Base-by-base conservation (phyloP, 2,329 filamentous ascomycete genomes). In the Fusarium sp. region DNA sequence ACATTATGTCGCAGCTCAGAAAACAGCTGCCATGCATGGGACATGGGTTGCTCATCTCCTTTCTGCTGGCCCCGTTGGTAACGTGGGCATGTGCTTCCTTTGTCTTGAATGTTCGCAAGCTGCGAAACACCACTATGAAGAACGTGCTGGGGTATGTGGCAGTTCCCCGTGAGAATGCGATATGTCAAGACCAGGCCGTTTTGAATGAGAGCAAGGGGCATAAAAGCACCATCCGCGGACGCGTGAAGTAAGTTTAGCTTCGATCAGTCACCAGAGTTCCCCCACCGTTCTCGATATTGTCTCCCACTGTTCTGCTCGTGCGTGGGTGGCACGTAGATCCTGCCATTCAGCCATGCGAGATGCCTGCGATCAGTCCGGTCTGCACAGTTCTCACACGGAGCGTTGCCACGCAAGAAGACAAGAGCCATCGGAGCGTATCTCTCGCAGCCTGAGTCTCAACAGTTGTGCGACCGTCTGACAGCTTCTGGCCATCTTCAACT, bases 11-110 rank as follows among this genome's bases (percentile, higher is more conserved):
- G 11, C 18, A 8, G 32, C 7, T 53, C n/a, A 21, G 23, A 11
- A 25, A 13, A 13, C 1, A 15, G 16, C 30, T 15, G 13, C 6
- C 2, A 33, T 15, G 13, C 15, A 6, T 13, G 5, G n/a, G 12
- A n/a, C 6, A 8, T 6, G 12, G 30, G 1, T 23, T 13, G 2
- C 13, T 33, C n/a, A 33, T 50, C 13, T 2, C 32, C 11, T 23
- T 3, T 50, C 30, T 33, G 13, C 30, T 19, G n/a, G n/a, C 15
- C 23, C 18, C 47, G 16, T 15, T 33, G 16, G 13, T 19, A 7
- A 19, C 9, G n/a, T 2, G 16, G 11, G 2, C 6, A n/a, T 5
- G 15, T 11, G 30, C n/a, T 8, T 9, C 19, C 19, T 4, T 10
- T 53, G 7, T 5, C 15, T 10, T 19, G 23, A 9, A 13, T n/a